phyloP scores from a whole-genome alignment of 768 basidiomycete genomes.

The Aureoboletus auriporus region DNA sequence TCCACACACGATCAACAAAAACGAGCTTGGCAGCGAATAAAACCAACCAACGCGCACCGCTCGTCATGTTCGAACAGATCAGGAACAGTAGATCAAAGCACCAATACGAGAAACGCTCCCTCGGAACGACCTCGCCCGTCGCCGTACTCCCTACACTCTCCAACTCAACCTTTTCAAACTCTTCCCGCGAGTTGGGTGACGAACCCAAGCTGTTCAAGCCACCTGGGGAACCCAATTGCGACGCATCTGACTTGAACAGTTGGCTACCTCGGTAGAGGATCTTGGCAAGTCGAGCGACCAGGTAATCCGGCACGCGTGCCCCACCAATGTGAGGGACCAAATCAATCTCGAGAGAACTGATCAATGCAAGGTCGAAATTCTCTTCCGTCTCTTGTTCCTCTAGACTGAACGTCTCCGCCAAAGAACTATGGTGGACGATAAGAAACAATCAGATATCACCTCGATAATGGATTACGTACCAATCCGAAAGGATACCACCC shows the following conservation, averaged over 20 bases:
- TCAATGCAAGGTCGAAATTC: constrained; percentile 79
- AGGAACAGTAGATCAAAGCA: constrained; percentile 85
- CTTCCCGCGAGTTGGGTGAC: constrained; percentile 18
- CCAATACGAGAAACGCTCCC: constrained; percentile 91
- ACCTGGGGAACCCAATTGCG: constrained; percentile 9
- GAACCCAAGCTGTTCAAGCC: constrained; percentile 5
- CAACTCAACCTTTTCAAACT: constrained; percentile 36
- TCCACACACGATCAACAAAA: constrained; percentile 31
- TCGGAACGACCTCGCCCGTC: constrained; percentile 49
- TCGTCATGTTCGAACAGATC: constrained; percentile 64
- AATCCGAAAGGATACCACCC: constrained; percentile 81
- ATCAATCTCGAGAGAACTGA: constrained; percentile 74
- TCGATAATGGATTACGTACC: constrained; percentile 42
- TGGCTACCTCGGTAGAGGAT: constrained; percentile 71
- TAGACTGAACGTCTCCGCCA: constrained; percentile 51
- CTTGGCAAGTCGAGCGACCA: constrained; percentile 65
- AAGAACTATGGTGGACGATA: constrained; percentile 39
- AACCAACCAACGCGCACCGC: constrained; percentile 38
- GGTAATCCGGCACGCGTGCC: constrained; percentile 61
- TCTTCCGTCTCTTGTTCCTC: constrained; percentile 75
- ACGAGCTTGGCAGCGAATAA: no score
- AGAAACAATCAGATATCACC: background rate
- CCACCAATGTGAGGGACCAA: constrained; percentile 75
- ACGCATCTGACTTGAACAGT: constrained; percentile 41
- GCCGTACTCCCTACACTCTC: constrained; percentile 58